Evolutionary conservation across 2,329 filamentous ascomycete genomes (phyloP), one percentile per base, ranked within the genome.

Genomic region (Karstenula rhodostoma): DNA sequence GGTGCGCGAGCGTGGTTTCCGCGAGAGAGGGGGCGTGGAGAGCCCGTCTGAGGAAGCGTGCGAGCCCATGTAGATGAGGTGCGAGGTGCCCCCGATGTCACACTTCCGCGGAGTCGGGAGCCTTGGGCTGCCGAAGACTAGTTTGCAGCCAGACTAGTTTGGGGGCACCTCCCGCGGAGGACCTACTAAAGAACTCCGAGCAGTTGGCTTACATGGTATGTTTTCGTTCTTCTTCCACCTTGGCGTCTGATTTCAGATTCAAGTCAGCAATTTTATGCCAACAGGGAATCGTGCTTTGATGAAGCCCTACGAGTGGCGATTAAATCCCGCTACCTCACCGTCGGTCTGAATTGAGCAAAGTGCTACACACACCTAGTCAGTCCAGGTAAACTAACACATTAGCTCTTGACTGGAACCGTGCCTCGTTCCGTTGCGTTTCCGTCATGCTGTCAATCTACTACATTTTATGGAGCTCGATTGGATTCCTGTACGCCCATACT

Each of bases 51-150:
- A 19, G 43, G 43, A 46, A 46, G 43, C 43, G 43, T 46, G 43
- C 43, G 43, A 46, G 43, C 43, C 43, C 43, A 46, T 46, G 43
- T 46, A 46, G 43, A 46, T 46, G 43, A 46, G 43, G 19, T 50
- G 47, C 19, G 43, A 46, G 43, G 43, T 46, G 43, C 43, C 43
- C 43, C 43, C 15, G 43, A 19, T 46, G 43, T 46, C 43, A 46
- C 43, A 46, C 19, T 46, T 23, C 43, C 43, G 43, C 43, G 43
- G 43, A 46, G 43, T 46, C 43, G 43, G 43, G 43, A 46, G 43
- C 43, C 43, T 15, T 46, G 43, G 43, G 43, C 43, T 46, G 43
- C 19, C 43, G n/a, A 46, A 46, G 43, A 46, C 43, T 46, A 46
- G 43, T 46, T 46, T 46, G 19, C 29, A 33, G 29, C 29, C 29